Evolutionary conservation across 2,329 filamentous ascomycete species (phyloP).

Genomic region (Magnaporthiopsis rhizophila): DNA sequence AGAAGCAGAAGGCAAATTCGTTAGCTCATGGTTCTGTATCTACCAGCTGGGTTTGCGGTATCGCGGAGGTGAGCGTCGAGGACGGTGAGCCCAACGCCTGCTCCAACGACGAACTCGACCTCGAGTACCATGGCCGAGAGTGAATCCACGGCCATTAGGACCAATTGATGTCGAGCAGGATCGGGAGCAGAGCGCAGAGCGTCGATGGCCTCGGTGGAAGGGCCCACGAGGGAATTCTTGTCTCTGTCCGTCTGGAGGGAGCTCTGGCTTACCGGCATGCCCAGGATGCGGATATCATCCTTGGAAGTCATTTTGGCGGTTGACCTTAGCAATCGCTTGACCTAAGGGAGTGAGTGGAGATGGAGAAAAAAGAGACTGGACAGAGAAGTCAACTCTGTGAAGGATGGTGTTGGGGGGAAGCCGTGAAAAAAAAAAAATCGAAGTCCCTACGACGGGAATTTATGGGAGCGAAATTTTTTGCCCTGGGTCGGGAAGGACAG

Average conservation of each 20-base stretch:
- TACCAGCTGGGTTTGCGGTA: background rate
- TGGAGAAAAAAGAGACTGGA: conserved; percentile 35
- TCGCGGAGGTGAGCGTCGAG: background rate
- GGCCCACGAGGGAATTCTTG: background rate
- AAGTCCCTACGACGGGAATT: conserved; percentile 34
- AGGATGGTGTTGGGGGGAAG: conserved; percentile 13
- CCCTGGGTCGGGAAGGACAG: conserved; percentile 25
- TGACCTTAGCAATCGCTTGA: conserved; percentile 34
- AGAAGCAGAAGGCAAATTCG: background rate
- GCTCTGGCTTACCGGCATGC: conserved; percentile 56
- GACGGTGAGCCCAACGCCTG: background rate
- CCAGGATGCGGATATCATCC: conserved; percentile 51
- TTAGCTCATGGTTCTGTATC: background rate
- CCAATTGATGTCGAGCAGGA: conserved; percentile 14
- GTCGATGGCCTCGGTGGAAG: background rate
- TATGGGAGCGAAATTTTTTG: conserved; percentile 43
- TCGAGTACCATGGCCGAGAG: conserved; percentile 1
- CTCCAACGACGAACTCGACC: conserved; percentile 3
- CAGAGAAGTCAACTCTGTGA: conserved; percentile 21
- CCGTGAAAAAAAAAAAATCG: conserved; percentile 29
- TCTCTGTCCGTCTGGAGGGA: background rate
- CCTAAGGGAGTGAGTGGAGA: conserved; percentile 57
- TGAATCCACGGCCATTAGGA: background rate
- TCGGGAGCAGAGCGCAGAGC: background rate
- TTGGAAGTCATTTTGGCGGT: conserved; percentile 44